Evolutionary conservation across 2,329 filamentous ascomycete genomes (phyloP).

Genomic region (Fusarium piperis): DNA sequence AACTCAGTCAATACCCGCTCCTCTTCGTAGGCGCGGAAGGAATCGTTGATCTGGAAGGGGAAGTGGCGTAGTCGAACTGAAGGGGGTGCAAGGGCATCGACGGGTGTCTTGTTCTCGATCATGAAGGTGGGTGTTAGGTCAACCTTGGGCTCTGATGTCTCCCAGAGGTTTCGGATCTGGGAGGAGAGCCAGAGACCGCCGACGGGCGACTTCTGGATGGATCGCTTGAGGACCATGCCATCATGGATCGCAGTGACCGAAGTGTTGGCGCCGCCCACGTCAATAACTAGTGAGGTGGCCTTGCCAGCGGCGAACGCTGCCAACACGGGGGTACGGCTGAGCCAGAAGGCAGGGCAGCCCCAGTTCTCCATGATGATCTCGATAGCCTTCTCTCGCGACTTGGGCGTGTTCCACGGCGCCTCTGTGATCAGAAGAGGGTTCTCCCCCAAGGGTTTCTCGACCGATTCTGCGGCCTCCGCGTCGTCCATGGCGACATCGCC

Average conservation of each 20-base stretch:
- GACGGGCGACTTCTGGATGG: slow-evolving; percentile 83
- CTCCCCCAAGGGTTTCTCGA: slow-evolving; percentile 86
- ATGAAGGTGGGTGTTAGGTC: slow-evolving; percentile 86
- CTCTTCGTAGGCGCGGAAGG: slow-evolving; percentile 86
- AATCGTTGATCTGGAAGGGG: slow-evolving; percentile 67
- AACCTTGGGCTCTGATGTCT: slow-evolving; percentile 73
- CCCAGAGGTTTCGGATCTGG: slow-evolving; percentile 86
- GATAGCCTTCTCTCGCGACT: slow-evolving; percentile 91
- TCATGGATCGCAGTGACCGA: slow-evolving; percentile 93
- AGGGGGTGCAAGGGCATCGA: slow-evolving; percentile 84
- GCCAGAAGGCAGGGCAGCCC: slow-evolving; percentile 94
- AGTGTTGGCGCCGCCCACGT: slow-evolving; percentile 88
- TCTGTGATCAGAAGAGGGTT: slow-evolving; percentile 94
- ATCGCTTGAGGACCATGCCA: slow-evolving; percentile 92
- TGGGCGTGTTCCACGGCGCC: slow-evolving; percentile 88
- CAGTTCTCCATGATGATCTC: slow-evolving; percentile 98
- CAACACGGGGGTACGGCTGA: slow-evolving; percentile 88
- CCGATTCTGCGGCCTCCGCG: slow-evolving; percentile 44
- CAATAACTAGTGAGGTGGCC: slow-evolving; percentile 89
- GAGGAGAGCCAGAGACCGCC: slow-evolving; percentile 91
- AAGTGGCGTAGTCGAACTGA: slow-evolving; percentile 81
- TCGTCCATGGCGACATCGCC: slow-evolving; percentile 70
- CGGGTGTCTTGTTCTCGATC: slow-evolving; percentile 85
- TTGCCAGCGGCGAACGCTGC: slow-evolving; percentile 94
- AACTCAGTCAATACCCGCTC: slow-evolving; percentile 94